Conservation (phyloP, 306 rosid species). For the Ammopiptanthus mongolicus region DNA sequence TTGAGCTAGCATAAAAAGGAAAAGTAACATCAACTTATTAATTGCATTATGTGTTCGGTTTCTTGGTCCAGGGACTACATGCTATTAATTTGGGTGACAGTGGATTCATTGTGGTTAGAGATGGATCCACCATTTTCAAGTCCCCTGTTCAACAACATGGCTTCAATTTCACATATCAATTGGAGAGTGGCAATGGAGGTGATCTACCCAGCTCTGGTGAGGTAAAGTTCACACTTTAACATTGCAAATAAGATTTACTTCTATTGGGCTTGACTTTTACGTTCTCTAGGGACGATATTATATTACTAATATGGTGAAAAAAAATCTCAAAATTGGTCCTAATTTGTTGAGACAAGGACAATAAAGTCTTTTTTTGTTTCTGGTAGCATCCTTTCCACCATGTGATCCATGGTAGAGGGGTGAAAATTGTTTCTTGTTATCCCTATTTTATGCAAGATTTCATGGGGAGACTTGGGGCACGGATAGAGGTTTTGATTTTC, state of each 20-base stretch:
- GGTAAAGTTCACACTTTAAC: conserved; percentile 38
- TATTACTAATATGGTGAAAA: neutral
- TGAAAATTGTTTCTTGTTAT: neutral
- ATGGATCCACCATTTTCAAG: conserved; percentile 70
- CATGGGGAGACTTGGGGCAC: neutral
- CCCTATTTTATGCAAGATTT: neutral
- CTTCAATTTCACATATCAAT: conserved; percentile 86
- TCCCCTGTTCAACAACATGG: conserved; percentile 83
- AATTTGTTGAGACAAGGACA: neutral
- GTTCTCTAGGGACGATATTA: neutral
- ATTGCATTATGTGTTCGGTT: conserved; percentile 2
- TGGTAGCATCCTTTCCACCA: neutral
- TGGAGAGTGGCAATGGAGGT: conserved; percentile 70
- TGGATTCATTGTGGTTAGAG: conserved; percentile 86
- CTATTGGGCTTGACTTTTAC: neutral
- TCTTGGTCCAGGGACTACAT: conserved; percentile 63
- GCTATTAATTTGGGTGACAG: conserved; percentile 94
- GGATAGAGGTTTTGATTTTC: neutral
- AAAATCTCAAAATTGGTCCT: neutral
- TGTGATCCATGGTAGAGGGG: neutral
- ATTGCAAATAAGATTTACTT: neutral
- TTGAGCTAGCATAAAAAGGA: neutral
- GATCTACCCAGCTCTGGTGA: conserved; percentile 93
- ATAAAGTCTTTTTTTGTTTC: neutral
- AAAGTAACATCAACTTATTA: neutral